Evolutionary conservation across 1,284 basidiomycete species (phyloP).

Genomic region (Grifola frondosa): DNA sequence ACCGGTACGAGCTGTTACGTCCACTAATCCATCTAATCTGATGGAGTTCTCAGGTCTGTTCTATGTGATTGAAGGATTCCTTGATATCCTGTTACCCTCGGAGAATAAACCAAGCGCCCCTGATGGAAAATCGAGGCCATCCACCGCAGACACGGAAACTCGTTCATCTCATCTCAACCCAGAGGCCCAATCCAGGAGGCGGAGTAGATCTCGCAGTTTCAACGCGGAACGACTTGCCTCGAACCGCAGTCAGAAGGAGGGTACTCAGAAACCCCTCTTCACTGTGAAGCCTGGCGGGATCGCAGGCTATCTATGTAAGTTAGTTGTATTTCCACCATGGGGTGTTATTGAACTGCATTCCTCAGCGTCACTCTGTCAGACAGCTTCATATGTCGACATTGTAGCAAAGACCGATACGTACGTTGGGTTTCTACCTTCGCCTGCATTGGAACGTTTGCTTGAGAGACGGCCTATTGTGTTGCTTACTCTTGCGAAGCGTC

Average conservation of each 20-base stretch:
- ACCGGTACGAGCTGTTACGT: slow-evolving; percentile 53
- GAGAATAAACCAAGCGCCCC: slow-evolving; percentile 32
- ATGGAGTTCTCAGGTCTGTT: slow-evolving; percentile 67
- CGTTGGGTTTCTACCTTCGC: slow-evolving; percentile 90
- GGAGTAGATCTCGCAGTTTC: slow-evolving; percentile 3
- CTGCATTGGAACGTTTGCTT: slow-evolving; percentile 85
- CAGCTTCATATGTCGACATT: slow-evolving; percentile 95
- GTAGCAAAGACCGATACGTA: slow-evolving; percentile 96
- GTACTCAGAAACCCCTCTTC: slow-evolving; percentile 69
- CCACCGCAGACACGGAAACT: slow-evolving; percentile 12
- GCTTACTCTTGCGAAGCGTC: slow-evolving; percentile 92
- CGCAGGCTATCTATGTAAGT: slow-evolving; percentile 88
- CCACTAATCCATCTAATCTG: not conserved
- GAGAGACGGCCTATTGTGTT: slow-evolving; percentile 95
- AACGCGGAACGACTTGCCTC: slow-evolving; percentile 2
- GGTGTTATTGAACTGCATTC: slow-evolving; percentile 7
- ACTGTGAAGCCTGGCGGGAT: slow-evolving; percentile 98
- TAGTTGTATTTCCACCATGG: not conserved
- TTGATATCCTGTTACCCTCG: slow-evolving; percentile 84
- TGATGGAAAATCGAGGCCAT: slow-evolving; percentile 15
- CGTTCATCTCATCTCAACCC: slow-evolving; percentile 2
- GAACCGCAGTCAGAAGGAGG: slow-evolving; percentile 12
- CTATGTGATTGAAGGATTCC: slow-evolving; percentile 97
- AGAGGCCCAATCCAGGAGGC: too few species aligned
- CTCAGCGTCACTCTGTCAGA: slow-evolving; percentile 84